These are phyloP conservation scores for Paraphaeosphaeria sporulosa DNA, from an alignment of 2,329 filamentous ascomycete species.

Conservation along the genomic window DNA sequence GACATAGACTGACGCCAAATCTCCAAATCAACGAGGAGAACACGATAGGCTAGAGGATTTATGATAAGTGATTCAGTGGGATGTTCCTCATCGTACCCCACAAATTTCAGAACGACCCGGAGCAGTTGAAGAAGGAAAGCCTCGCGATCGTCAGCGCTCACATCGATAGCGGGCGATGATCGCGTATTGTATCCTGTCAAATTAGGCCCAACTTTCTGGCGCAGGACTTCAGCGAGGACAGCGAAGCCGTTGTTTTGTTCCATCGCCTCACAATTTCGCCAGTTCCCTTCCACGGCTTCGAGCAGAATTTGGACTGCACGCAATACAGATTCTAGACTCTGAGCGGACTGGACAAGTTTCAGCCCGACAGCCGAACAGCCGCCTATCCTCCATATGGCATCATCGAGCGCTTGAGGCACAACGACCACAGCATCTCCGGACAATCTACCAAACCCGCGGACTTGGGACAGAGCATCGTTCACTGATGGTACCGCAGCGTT, in stretches of 20 bases:
- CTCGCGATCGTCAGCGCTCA: constrained; percentile 55
- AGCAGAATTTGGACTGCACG: constrained; percentile 85
- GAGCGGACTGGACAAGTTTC: constrained; percentile 81
- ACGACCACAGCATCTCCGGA: constrained; percentile 83
- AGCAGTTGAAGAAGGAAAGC: constrained; percentile 68
- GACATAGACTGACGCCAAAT: constrained; percentile 83
- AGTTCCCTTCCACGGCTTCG: constrained; percentile 85
- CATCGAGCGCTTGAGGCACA: constrained; percentile 84
- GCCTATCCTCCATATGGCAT: constrained; percentile 91
- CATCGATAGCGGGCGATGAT: constrained; percentile 49
- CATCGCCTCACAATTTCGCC: constrained; percentile 98
- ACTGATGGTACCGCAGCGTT: constrained; percentile 88
- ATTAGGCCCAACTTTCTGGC: constrained; percentile 75
- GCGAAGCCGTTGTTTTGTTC: constrained; percentile 94
- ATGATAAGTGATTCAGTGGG: constrained; percentile 91
- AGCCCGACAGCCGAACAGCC: constrained; percentile 87
- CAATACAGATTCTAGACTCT: constrained; percentile 73
- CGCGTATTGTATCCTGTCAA: constrained; percentile 57
- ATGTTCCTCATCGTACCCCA: constrained; percentile 83
- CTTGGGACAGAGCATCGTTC: constrained; percentile 83
- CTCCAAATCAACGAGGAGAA: constrained; percentile 90
- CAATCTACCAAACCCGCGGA: constrained; percentile 82
- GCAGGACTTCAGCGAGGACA: constrained; percentile 81
- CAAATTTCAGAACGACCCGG: constrained; percentile 80
- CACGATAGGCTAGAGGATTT: constrained; percentile 92